Evolutionary conservation across 805 yeast genomes (phyloP).

Genomic region (Wickerhamiella brachini): DNA sequence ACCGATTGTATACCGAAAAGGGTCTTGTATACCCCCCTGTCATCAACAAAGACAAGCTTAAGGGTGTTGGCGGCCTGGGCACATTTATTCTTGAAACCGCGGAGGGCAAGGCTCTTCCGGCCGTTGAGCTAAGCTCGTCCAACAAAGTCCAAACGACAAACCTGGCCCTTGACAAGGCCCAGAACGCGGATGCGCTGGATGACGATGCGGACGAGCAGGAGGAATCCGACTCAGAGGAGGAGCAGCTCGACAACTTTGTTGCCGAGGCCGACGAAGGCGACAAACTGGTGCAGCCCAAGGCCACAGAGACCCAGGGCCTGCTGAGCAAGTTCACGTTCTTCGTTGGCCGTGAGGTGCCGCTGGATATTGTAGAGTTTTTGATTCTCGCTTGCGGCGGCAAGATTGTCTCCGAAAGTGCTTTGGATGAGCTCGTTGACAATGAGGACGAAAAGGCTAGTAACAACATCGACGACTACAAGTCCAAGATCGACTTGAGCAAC

Average conservation of each 20-base stretch:
- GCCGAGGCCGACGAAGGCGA: constrained; percentile 41
- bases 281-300: constrained; percentile 48
- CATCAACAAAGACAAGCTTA: constrained; percentile 55
- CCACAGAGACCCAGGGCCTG: constrained; percentile 23
- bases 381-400: constrained; percentile 78
- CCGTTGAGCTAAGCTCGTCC: constrained; percentile 20
- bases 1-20: constrained; percentile 70
- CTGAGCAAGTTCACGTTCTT: constrained; percentile 68
- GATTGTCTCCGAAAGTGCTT: constrained; percentile 70
- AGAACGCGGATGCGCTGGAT: constrained; percentile 26
- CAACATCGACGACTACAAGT: constrained; percentile 20
- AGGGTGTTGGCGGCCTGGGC: constrained; percentile 80
- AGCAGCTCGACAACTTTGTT: constrained; percentile 55
- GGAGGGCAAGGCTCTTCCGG: constrained; percentile 15
- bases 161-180: constrained; percentile 27
- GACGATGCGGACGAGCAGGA: constrained; percentile 20
- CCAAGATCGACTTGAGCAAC: constrained; percentile 41
- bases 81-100: constrained; percentile 56
- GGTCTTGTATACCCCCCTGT: constrained; percentile 86
- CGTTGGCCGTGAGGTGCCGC: constrained; percentile 90
- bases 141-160: constrained; percentile 38
- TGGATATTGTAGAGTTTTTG: constrained; percentile 80
- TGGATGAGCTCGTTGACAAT: constrained; percentile 52
- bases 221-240: constrained; percentile 16
- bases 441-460: constrained; percentile 33